Evolutionary conservation across 495 filamentous ascomycete genomes (phyloP).

Genomic region (Tuber umbilicatum): DNA sequence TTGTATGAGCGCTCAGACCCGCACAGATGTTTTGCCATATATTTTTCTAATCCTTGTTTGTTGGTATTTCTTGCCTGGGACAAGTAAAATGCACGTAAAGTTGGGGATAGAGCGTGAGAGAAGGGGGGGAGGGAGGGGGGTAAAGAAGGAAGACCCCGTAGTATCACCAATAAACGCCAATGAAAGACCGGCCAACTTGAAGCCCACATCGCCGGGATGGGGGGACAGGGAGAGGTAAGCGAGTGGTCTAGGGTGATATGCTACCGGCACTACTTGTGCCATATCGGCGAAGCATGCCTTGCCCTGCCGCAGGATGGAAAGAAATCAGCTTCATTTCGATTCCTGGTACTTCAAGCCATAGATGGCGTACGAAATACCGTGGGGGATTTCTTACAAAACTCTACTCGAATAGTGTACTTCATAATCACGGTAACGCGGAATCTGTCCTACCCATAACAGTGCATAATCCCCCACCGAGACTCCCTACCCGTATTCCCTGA

Average conservation of each 20-base stretch:
- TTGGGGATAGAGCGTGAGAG: not conserved
- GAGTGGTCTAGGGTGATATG: not conserved
- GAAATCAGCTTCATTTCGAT: not conserved
- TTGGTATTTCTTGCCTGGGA: no score
- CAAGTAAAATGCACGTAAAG: not conserved
- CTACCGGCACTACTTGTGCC: no score
- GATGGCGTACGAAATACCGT: not conserved
- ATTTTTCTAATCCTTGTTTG: no score
- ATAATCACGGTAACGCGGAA: not conserved
- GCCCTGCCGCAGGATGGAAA: not conserved
- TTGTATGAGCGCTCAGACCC: no score
- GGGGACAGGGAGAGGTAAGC: not conserved
- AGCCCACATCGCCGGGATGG: not conserved
- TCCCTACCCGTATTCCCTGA: not conserved
- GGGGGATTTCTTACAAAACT: not conserved
- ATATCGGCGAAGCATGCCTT: not conserved
- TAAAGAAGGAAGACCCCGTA: not conserved
- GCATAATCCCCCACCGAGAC: not conserved
- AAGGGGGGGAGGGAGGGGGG: not conserved
- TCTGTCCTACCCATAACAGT: not conserved
- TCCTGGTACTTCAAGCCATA: not conserved
- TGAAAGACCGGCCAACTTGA: not conserved
- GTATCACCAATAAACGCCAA: not conserved
- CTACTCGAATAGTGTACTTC: not conserved
- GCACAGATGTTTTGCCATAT: no score